Base-by-base conservation (phyloP, 108 stramenopile genomes). In the Chaetoceros muelleri region DNA sequence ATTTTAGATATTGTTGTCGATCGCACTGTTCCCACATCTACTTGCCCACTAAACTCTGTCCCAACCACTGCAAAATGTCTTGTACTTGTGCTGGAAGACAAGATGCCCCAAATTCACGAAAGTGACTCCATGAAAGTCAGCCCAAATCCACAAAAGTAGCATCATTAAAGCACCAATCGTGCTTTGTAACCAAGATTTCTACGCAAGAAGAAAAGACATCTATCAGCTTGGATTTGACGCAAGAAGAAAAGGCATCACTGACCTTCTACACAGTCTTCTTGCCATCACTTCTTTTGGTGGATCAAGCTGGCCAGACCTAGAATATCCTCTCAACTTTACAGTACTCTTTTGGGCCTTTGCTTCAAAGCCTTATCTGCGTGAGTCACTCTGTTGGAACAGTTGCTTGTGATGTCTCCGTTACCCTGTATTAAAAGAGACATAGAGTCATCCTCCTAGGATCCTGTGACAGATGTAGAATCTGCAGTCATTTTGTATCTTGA, bases 371-470 rank as follows among this genome's bases (percentile, higher is more conserved):
- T 29, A 52, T 53, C 46, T 19, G 57, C 61, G 46, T 55, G 52
- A 49, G 62, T 45, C 52, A 58, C 44, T 48, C 26, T 62, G 7
- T 68, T 71, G 8, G 60, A 77, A 46, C 62, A 69, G n/a, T 55
- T 83, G 18, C 51, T 89, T 46, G n/a, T 53, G 7, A 62, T 60
- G 13, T 53, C 74, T 25, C 60, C 84, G 31, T 47, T 84, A 52
- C 85, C 90, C 13, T 68, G 69, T 62, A 63, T 81, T 23, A 63
- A 79, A 47, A 44, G 60, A 28, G 60, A 70, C 3, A 57, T 85
- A 26, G 80, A 73, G 48, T 87, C 81, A 16, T 59, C 73, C 2
- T 57, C 53, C 34, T 91, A 85, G 90, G 79, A 85, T 55, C 83
- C 85, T 13, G 52, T 70, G 40, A 46, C 7, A 0, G 44, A 83